A percentile compares a stretch with the other conserved stretches of the same genome.
Evolutionary conservation across 257 asterid genomes (phyloP).

Genomic region (Mentha longifolia): DNA sequence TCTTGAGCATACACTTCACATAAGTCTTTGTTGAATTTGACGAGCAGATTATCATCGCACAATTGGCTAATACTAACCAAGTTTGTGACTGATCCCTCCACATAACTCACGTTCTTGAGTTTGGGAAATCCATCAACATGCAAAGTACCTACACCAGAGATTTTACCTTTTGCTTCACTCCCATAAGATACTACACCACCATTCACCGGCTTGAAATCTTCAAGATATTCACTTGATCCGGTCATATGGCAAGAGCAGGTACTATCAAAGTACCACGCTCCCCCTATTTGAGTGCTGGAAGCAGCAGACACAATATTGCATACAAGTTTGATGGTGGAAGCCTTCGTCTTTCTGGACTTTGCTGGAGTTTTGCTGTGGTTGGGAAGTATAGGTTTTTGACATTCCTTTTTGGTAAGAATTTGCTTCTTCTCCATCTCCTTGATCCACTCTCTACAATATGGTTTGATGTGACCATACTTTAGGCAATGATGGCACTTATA

Average conservation of each 20-base stretch:
- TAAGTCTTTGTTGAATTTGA: background rate
- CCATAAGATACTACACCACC: background rate
- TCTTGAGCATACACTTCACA: background rate
- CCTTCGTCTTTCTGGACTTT: too few species aligned
- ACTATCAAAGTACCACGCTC: background rate
- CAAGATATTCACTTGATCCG: background rate
- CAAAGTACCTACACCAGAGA: background rate
- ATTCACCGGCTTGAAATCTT: background rate
- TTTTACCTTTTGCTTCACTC: background rate
- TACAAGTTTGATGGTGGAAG: too few species aligned
- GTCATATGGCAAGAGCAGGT: background rate
- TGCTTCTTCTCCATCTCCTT: too few species aligned
- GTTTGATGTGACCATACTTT: too few species aligned
- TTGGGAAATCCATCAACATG: background rate
- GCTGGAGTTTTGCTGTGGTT: too few species aligned
- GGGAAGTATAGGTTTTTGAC: too few species aligned
- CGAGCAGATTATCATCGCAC: background rate
- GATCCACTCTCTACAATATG: too few species aligned
- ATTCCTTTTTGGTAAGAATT: too few species aligned
- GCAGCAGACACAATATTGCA: too few species aligned
- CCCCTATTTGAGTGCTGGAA: background rate
- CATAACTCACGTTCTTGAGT: background rate
- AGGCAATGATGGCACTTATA: too few species aligned
- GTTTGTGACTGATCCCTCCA: background rate
- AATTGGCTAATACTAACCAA: background rate